Percentiles rank a stretch among this genome's conserved stretches.
Evolutionary conservation across 257 asterid genomes (phyloP).

Genomic region (Ligustrum vulgare): DNA sequence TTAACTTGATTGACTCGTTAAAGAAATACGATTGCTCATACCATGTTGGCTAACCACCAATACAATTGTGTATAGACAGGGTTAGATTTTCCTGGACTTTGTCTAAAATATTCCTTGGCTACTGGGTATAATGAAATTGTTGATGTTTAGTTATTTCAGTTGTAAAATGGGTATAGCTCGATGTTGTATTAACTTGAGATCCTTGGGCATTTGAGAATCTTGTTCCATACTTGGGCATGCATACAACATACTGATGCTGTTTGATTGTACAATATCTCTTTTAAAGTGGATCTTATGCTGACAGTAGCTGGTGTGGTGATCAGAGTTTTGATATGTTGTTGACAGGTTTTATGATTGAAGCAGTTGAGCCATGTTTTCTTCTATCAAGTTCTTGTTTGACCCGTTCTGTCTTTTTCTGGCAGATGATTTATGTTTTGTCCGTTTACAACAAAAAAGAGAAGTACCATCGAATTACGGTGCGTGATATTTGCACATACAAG

Average conservation of each 20-base stretch:
- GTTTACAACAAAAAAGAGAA: conserved; percentile 76
- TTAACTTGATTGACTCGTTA: neutral
- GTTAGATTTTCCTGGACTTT: neutral
- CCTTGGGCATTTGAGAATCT: conserved; percentile 1
- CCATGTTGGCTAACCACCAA: neutral
- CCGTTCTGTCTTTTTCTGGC: conserved; percentile 33
- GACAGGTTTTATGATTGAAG: conserved; percentile 16
- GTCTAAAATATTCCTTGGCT: neutral
- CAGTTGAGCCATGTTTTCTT: conserved; percentile 12
- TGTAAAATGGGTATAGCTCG: neutral
- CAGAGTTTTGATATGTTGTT: conserved; percentile 16
- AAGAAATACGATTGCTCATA: neutral
- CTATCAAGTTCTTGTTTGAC: conserved; percentile 18
- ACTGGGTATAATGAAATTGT: neutral
- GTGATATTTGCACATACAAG: conserved; percentile 23
- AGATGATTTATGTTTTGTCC: conserved; percentile 78
- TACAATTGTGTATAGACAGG: neutral
- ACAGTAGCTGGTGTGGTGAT: conserved; percentile 21
- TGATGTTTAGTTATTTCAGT: conserved; percentile 12
- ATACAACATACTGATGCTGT: conserved; percentile 6
- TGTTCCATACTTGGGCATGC: conserved; percentile 9
- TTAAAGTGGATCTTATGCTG: conserved; percentile 7
- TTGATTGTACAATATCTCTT: neutral
- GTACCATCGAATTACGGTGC: conserved; percentile 66
- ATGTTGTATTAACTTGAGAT: conserved; percentile 3